A percentile compares a stretch with the other conserved stretches of the same genome.
phyloP scores from a whole-genome alignment of 306 rosid genomes.

The Psophocarpus tetragonolobus region DNA sequence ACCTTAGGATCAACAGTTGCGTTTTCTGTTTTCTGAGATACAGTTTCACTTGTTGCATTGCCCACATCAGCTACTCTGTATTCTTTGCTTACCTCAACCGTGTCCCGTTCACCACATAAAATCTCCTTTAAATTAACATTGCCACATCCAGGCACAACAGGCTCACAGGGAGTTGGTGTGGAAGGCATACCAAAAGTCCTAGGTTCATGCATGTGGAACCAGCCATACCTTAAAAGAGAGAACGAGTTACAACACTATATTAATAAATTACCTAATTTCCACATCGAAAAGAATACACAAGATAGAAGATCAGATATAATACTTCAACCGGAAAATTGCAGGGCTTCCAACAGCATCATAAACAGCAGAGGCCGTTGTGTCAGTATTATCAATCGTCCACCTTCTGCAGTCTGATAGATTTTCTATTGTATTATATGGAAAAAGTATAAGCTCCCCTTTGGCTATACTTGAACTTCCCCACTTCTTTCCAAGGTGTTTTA shows the following conservation, averaged over 20 bases:
- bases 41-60: slow-evolving; percentile 39
- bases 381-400: slow-evolving; percentile 69
- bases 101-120: slow-evolving; percentile 32
- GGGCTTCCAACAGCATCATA: slow-evolving; percentile 80
- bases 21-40: slow-evolving; percentile 39
- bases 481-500: slow-evolving; percentile 71
- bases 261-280: not conserved
- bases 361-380: slow-evolving; percentile 58
- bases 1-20: slow-evolving; percentile 42
- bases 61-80: slow-evolving; percentile 35
- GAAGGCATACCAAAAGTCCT: slow-evolving; percentile 33
- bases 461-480: slow-evolving; percentile 77
- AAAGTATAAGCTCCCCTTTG: slow-evolving; percentile 62
- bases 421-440: slow-evolving; percentile 52
- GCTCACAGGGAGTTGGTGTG: slow-evolving; percentile 31
- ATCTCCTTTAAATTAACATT: slow-evolving; percentile 31
- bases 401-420: slow-evolving; percentile 46
- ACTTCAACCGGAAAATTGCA: slow-evolving; percentile 79
- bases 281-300: not conserved
- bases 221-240: slow-evolving; percentile 72
- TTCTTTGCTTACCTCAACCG: slow-evolving; percentile 39
- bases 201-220: slow-evolving; percentile 53
- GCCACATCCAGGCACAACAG: slow-evolving; percentile 33
- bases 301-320: slow-evolving; percentile 29
- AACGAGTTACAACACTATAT: slow-evolving; percentile 39